Base-by-base conservation (phyloP, 2,329 filamentous ascomycete genomes). In the Cordyceps cicadae region DNA sequence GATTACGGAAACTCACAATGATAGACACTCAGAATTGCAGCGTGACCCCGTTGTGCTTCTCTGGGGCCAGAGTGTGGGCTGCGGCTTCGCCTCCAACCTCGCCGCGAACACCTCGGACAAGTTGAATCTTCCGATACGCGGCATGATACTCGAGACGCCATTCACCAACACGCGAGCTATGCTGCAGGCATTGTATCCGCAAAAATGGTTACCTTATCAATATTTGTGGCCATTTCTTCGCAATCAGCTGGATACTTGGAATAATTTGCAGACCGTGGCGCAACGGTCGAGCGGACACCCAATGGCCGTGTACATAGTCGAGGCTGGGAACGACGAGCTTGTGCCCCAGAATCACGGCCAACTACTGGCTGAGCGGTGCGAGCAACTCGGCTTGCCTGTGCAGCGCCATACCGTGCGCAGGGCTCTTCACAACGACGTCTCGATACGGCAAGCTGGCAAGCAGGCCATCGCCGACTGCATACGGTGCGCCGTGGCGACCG, bases 21-120 rank as follows among this genome's bases (percentile, higher is more conserved):
- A 66, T 45, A 67, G 29, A 41, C 24, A 64, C 64, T 63, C 62
- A 62, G 62, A 60, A 37, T 53, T 60, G 26, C 64, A 63, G 52
- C 37, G 61, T 53, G 46, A 63, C 52, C 72, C 75, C 17, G 67
- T 75, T 8, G 63, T 90, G 1, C 68, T 91, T 1, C 72, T 92
- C 12, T 92, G 89, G 88, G 89, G 89, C 0, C 89, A 92, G 70
- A 90, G 87, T 64, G 85, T 92, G 59, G 89, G 90, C 1, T 83
- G 86, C 29, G 89, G 87, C 1, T 82, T 92, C 48, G 88, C 87
- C 14, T 86, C 85, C 17, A 85, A 82, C 55, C 79, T 87, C 2
- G 80, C 83, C 15, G 79, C 77, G 7, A 71, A 48, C 60, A 74
- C 67, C 52, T 67, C 67, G 62, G 67, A 2, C 49, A 64, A 34